Base-by-base conservation (phyloP, 1,284 basidiomycete genomes). In the Cutaneotrichosporon sp. region DNA sequence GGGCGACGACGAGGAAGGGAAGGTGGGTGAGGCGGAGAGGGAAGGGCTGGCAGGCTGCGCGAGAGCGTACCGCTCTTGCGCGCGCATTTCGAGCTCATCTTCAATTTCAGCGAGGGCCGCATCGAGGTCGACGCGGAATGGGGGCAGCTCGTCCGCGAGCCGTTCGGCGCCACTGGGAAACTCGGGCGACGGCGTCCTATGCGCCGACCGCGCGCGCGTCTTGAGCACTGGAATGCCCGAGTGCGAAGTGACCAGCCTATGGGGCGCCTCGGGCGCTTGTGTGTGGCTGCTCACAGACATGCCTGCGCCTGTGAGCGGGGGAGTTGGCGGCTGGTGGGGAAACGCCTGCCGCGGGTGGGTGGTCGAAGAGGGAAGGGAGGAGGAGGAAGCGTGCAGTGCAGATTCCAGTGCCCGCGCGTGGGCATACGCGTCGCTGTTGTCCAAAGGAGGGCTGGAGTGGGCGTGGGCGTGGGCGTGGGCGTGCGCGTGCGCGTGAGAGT, bases 141-240 rank as follows among this genome's bases (percentile, higher is more conserved):
- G 57, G 2, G 57, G 57, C 8, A 37, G 33, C 30, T 53, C 57
- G 18, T 59, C 51, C 8, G 42, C 43, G 12, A 56, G 22, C 8
- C 49, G 42, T 17, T 51, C 46, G 2, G 46, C 43, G 4, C 30
- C n/a, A 4, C 33, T 43, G 3, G 56, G 53, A 7, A 59, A 49
- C 4, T 59, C 57, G 9, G 57, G 57, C 15, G 51, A 54, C 8
- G 57, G 57, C 8, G 43, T 41, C 36, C 52, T 49, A n/a, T 46
- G 38, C 10, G 26, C 14, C 22, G 38, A 43, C 4, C 49, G 49
- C 38, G 23, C 33, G 20, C 61, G 58, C 17, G 49, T 36, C 41
- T 56, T 53, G 41, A 59, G 53, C 4, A 64, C 54, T 3, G 60
- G 60, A 22, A 62, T 62, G 35, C 53, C 55, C 2, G 54, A 56